Conservation (phyloP, 176 grass and related monocot genomes). For the Carex pumila region DNA sequence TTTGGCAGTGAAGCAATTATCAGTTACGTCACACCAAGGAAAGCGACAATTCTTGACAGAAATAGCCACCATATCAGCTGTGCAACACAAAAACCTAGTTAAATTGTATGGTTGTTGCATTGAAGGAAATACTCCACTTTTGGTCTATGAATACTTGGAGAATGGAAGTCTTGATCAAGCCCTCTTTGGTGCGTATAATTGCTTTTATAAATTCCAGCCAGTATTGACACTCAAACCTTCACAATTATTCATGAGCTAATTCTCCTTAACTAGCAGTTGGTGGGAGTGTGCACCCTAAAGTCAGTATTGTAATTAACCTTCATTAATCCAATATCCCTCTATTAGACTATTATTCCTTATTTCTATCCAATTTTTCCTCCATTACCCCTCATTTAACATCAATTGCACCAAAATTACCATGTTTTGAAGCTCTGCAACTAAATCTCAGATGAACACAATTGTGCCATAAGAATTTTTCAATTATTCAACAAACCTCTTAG, state of each 20-base stretch:
- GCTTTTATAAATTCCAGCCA: not conserved
- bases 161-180: conserved; percentile 77
- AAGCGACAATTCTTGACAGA: conserved; percentile 68
- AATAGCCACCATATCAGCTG: conserved; percentile 72
- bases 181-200: conserved; percentile 49
- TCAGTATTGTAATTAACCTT: too few relatives aligned
- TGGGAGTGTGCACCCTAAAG: not conserved
- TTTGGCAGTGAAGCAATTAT: conserved; percentile 77
- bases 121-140: conserved; percentile 45
- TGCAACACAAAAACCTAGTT: conserved; percentile 69
- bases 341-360: too few relatives aligned
- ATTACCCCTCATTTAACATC: not conserved
- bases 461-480: not conserved
- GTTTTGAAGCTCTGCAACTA: not conserved
- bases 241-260: not conserved
- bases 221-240: not conserved
- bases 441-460: not conserved
- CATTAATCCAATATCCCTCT: too few relatives aligned
- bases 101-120: conserved; percentile 70
- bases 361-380: not conserved
- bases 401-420: not conserved
- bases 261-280: not conserved
- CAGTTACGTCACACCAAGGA: conserved; percentile 63
- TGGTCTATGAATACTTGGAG: conserved; percentile 82
- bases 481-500: not conserved